phyloP scores from a whole-genome alignment of 164 flowering plant species.

The Chimonanthus praecox region DNA sequence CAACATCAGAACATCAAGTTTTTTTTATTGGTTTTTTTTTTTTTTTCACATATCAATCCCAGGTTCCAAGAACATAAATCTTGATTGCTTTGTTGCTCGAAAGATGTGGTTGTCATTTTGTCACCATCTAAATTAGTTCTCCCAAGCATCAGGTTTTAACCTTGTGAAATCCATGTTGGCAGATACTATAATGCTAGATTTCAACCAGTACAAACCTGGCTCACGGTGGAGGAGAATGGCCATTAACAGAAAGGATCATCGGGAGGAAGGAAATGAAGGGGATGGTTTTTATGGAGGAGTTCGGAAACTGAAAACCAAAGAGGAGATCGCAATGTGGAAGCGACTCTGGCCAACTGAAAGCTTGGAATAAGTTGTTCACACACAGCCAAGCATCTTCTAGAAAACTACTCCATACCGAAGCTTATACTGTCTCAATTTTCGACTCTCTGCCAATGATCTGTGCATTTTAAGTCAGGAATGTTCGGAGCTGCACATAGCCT shows the following conservation, averaged over 20 bases:
- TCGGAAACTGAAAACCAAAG: constrained; percentile 44
- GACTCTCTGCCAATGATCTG: not conserved
- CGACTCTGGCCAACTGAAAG: constrained; percentile 60
- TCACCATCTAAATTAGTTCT: not conserved
- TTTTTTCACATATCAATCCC: no score
- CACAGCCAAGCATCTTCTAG: not conserved
- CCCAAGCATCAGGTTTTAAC: not conserved
- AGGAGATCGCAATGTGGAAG: constrained; percentile 69
- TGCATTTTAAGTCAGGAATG: not conserved
- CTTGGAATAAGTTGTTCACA: constrained; percentile 41
- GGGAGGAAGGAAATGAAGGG: constrained; percentile 81
- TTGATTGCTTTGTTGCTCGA: not conserved
- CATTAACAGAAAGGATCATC: constrained; percentile 56
- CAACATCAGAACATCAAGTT: not conserved
- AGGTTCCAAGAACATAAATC: not conserved
- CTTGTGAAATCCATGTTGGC: constrained; percentile 20
- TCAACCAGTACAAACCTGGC: constrained; percentile 73
- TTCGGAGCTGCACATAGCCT: not conserved
- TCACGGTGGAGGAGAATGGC: constrained; percentile 71
- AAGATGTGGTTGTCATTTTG: not conserved
- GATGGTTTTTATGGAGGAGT: constrained; percentile 91
- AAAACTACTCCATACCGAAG: not conserved
- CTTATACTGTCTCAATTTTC: not conserved
- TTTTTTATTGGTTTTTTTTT: not conserved
- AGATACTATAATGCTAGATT: constrained; percentile 72